Evolutionary conservation across 2,329 filamentous ascomycete genomes (phyloP), one percentile per base, ranked within the genome.

Genomic region (Blastomyces parvus): DNA sequence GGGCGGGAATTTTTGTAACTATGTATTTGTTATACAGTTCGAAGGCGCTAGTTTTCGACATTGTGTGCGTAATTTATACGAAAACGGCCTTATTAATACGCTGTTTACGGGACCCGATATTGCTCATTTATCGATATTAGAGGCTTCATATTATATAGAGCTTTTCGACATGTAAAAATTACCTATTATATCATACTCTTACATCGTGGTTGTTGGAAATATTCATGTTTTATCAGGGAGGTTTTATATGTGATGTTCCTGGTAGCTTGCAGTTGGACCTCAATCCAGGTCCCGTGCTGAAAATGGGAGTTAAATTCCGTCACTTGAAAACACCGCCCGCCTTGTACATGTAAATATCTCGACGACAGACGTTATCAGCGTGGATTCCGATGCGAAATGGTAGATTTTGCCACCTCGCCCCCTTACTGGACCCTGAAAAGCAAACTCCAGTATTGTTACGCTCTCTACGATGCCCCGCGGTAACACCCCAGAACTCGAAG

Each of bases 391-490:
- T 40, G 36, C 30, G 30, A 25, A 57, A 57, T 40, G 33, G 11
- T 55, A 30, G 17, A n/a, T 30, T 36, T 36, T 1, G 19, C 33
- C 2, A 36, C 11, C 52, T 33, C 30, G 19, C 52, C 13, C 52
- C 27, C 8, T 55, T 36, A 36, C 22, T 36, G n/a, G 13, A 59
- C n/a, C 33, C 40, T 33, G 17, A 30, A n/a, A 22, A 9, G n/a
- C 22, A 58, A 27, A 59, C 5, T 8, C 40, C 22, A 33, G 42
- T 36, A 8, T 19, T 55, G 27, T 27, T 33, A 14, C 5, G 13
- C 52, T 14, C 17, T 73, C 68, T 27, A 71, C 65, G 56, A 71
- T 74, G 71, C 61, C 68, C 27, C 59, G 64, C 30, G 60, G 40
- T 9, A 59, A 64, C 17, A 63, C 65, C 25, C 53, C 60, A 52